Percentiles rank a stretch among this genome's conserved stretches.
phyloP scores from a whole-genome alignment of 2,329 filamentous ascomycete genomes.

The Fonsecaea erecta region DNA sequence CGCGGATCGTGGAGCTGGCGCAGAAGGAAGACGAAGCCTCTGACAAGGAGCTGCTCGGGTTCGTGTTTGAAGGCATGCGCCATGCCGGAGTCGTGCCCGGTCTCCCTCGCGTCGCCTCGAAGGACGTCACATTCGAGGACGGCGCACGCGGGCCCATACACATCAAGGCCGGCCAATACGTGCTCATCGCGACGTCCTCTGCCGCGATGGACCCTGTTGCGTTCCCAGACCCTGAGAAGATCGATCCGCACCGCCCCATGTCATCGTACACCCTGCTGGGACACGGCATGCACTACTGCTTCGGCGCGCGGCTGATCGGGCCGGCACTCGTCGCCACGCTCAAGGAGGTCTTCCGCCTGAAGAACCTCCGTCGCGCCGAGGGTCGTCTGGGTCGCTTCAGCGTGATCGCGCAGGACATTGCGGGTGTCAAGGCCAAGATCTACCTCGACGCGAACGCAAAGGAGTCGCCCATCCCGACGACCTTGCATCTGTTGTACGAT shows the following conservation, averaged over 20 bases:
- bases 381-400: slow-evolving; percentile 49
- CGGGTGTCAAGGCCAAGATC: slow-evolving; percentile 53
- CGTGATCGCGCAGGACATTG: slow-evolving; percentile 52
- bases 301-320: slow-evolving; percentile 48
- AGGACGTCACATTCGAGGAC: slow-evolving; percentile 50
- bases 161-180: slow-evolving; percentile 52
- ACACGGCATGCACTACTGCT: slow-evolving; percentile 49
- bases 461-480: slow-evolving; percentile 54
- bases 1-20: slow-evolving; percentile 56
- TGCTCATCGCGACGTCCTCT: slow-evolving; percentile 44
- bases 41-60: slow-evolving; percentile 56
- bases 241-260: slow-evolving; percentile 51
- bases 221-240: slow-evolving; percentile 46
- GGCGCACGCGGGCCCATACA: slow-evolving; percentile 54
- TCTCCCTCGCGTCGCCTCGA: slow-evolving; percentile 56
- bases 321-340: slow-evolving; percentile 49
- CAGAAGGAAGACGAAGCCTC: slow-evolving; percentile 50
- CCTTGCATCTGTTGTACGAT: slow-evolving; percentile 51
- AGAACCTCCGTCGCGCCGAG: slow-evolving; percentile 47
- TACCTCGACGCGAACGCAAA: slow-evolving; percentile 56
- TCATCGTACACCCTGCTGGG: slow-evolving; percentile 49
- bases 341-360: slow-evolving; percentile 53
- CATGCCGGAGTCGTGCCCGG: slow-evolving; percentile 58
- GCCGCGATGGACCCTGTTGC: slow-evolving; percentile 45
- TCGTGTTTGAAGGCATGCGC: slow-evolving; percentile 61